Evolutionary conservation across 2,329 filamentous ascomycete species (phyloP).

Genomic region (Ambrosiella cleistominuta): DNA sequence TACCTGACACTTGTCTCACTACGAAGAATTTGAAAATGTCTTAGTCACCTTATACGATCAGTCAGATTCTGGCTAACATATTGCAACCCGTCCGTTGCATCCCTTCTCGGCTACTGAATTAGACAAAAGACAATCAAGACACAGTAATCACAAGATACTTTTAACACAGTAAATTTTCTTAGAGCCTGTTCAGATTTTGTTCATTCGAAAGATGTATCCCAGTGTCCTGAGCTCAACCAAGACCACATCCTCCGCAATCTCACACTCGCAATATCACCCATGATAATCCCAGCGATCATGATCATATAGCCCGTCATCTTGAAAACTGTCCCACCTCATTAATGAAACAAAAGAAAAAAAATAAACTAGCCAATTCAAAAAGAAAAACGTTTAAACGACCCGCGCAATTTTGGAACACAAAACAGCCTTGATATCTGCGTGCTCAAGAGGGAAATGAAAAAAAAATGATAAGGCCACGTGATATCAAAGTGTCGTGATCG

Average conservation of each 20-base stretch:
- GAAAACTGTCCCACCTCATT: neutral
- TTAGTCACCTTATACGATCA: too few species aligned
- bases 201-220: neutral
- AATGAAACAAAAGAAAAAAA: slow-evolving; percentile 1
- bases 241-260: neutral
- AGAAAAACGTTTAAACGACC: slow-evolving; percentile 1
- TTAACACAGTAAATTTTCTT: neutral
- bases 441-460: neutral
- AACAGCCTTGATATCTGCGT: slow-evolving; percentile 7
- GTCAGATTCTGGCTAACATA: too few species aligned
- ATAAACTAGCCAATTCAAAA: slow-evolving; percentile 4
- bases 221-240: neutral
- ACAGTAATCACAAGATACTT: neutral
- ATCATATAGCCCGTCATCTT: neutral
- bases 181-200: neutral
- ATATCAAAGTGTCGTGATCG: neutral
- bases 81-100: too few species aligned
- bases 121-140: neutral
- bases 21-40: too few species aligned
- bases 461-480: neutral
- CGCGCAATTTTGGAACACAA: slow-evolving; percentile 9
- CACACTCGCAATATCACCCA: neutral
- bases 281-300: neutral
- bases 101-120: neutral
- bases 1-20: too few species aligned